Conservation (phyloP, 1,284 basidiomycete species). For the Trametes versicolor region DNA sequence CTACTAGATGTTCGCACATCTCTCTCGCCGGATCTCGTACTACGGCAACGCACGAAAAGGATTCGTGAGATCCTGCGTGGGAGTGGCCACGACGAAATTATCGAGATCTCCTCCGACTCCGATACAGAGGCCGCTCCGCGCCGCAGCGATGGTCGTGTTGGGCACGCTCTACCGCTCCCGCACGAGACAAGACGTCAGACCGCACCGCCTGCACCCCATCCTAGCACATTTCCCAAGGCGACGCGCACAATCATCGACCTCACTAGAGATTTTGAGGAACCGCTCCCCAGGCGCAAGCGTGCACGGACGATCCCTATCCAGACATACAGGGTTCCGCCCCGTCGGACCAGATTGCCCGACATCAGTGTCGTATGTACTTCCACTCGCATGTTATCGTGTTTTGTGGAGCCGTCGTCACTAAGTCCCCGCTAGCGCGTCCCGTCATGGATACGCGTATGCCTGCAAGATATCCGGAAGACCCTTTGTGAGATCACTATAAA, state of each 20-base stretch:
- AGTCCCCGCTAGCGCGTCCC: not conserved
- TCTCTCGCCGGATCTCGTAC: not conserved
- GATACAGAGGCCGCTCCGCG: not conserved
- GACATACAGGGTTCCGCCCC: not conserved
- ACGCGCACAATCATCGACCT: no score
- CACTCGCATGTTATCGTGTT: not conserved
- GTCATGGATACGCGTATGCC: not conserved
- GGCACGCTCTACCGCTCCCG: not conserved
- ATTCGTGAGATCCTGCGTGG: not conserved
- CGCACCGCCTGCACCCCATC: no score
- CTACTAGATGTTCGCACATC: slow-evolving; percentile 4
- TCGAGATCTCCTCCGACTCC: slow-evolving; percentile 7
- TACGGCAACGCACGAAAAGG: not conserved
- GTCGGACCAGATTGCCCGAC: not conserved
- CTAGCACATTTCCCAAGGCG: no score
- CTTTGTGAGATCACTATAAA: not conserved
- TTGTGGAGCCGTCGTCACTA: not conserved
- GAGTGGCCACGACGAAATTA: not conserved
- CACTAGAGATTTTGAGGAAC: no score
- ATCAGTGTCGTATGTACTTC: not conserved
- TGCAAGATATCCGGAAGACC: not conserved
- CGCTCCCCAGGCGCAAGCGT: no score
- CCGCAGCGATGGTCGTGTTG: not conserved
- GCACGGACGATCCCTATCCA: not conserved
- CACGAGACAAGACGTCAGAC: not conserved